These are phyloP conservation scores for Cryptococcus floricola DNA, from an alignment of 1,284 basidiomycete species.

Conservation along the genomic window DNA sequence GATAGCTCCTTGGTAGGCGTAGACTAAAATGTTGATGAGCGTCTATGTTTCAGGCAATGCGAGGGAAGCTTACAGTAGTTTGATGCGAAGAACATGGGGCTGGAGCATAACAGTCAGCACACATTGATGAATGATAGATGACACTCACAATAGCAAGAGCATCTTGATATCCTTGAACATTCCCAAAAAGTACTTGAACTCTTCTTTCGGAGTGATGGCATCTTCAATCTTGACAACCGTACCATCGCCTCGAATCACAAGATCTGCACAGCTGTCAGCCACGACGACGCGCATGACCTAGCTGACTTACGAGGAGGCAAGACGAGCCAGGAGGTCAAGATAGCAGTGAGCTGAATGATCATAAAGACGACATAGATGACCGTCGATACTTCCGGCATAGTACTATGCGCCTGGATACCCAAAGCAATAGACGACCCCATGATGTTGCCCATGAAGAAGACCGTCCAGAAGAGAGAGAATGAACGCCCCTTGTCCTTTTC, in stretches of 20 bases:
- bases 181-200: conserved; percentile 25
- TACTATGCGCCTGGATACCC: conserved; percentile 37
- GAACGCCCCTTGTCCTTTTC: conserved; percentile 51
- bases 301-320: conserved; percentile 30
- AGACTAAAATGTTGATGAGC: conserved; percentile 11
- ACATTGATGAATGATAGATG: not conserved
- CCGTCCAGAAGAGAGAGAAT: conserved; percentile 52
- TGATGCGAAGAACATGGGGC: conserved; percentile 39
- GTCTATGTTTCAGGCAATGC: not conserved
- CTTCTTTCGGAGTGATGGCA: conserved; percentile 20
- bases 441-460: conserved; percentile 51
- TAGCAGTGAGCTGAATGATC: conserved; percentile 42
- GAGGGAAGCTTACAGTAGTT: conserved; percentile 27
- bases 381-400: conserved; percentile 33
- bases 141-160: conserved; percentile 27
- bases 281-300: not conserved
- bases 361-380: conserved; percentile 43
- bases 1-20: conserved; percentile 40
- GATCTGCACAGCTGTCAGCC: conserved; percentile 7
- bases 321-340: conserved; percentile 30
- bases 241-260: conserved; percentile 37
- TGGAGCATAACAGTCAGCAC: not conserved
- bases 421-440: conserved; percentile 52
- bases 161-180: conserved; percentile 40
- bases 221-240: conserved; percentile 33